Base-by-base conservation (phyloP, 306 rosid genomes). In the Malus asiatica region DNA sequence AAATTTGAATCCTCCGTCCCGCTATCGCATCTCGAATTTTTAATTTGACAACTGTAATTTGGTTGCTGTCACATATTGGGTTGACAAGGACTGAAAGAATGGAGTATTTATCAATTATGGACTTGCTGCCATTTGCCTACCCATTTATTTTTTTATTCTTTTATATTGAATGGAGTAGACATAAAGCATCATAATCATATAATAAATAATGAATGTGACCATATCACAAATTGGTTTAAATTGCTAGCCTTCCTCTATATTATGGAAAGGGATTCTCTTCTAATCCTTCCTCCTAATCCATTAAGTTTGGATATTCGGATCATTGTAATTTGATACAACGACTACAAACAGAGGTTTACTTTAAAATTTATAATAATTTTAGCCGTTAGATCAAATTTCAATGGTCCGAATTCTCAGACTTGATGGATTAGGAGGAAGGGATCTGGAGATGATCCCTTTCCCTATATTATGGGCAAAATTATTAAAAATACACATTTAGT, bases 331-430 rank as follows among this genome's bases (percentile, higher is more conserved):
- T 33, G 38, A 33, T 33, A 6, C 7, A 33, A 33, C 38, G 7
- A 5, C 0, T 33, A 33, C 7, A 33, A 33, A 33, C 7, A 5
- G 38, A 0, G 0, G 1, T 1, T 1, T 5, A 33, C 7, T 33
- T 33, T 33, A 33, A 33, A 33, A 33, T 6, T 33, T 33, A 33
- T 33, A 33, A 5, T 33, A 33, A 33, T 0, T 33, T 33, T 33
- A 33, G 38, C 0, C 1, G 7, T 33, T 33, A 0, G 7, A 33
- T 33, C 38, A 33, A 33, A 33, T 33, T 33, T 33, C 38, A 5
- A 33, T 0, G 0, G 1, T 1, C 6, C 0, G 0, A 0, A 33
- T 33, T 5, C 38, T 7, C 1, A 6, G 0, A 33, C 0, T 33
- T 33, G 1, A 0, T 33, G 38, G 7, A 33, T 33, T 33, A 5